Conservation (phyloP, 2,329 filamentous ascomycete genomes). For the Fusarium liriodendri region DNA sequence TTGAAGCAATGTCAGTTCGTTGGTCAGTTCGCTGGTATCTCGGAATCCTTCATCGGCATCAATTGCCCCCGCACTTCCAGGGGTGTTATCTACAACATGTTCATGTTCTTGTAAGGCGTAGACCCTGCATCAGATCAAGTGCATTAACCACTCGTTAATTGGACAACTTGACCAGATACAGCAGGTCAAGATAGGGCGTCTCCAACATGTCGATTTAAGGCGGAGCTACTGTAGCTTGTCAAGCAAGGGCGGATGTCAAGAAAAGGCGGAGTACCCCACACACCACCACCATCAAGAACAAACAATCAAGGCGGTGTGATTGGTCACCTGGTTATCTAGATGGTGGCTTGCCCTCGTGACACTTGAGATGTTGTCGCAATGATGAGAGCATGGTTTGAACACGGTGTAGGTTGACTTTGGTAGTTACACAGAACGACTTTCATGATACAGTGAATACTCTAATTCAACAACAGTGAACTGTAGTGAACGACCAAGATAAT, state of each 20-base stretch:
- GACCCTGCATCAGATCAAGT: background rate
- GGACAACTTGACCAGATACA: background rate
- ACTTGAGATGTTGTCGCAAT: background rate
- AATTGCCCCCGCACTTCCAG: background rate
- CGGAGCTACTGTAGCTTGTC: conserved; percentile 27
- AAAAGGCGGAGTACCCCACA: conserved; percentile 35
- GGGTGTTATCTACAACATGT: background rate
- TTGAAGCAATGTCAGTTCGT: background rate
- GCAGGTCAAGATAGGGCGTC: background rate
- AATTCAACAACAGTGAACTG: background rate
- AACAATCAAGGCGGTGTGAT: background rate
- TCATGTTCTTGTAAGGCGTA: background rate
- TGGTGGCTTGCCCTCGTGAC: conserved; percentile 13
- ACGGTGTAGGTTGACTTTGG: background rate
- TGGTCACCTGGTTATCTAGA: conserved; percentile 18
- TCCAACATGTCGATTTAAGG: conserved; percentile 34
- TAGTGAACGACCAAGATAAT: background rate
- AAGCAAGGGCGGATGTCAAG: conserved; percentile 34
- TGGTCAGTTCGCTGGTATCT: background rate
- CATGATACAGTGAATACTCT: background rate
- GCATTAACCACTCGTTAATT: background rate
- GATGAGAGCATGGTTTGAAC: background rate
- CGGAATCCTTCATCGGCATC: background rate
- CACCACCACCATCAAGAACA: conserved; percentile 13
- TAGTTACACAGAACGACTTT: background rate